Conservation (phyloP, 768 basidiomycete species). For the Mrakia blollopis region DNA sequence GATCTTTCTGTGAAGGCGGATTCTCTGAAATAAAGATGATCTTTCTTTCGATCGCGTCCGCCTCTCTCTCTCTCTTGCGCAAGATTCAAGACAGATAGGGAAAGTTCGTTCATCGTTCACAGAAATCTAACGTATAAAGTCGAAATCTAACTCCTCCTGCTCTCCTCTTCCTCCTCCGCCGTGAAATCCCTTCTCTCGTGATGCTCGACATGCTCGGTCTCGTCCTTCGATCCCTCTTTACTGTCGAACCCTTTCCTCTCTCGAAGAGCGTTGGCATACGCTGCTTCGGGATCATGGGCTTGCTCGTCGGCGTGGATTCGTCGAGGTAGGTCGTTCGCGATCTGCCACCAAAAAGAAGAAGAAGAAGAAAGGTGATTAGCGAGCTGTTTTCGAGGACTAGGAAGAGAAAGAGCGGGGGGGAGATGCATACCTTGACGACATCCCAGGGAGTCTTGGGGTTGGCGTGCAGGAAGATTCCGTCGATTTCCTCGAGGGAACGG, state of each 20-base stretch:
- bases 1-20: constrained; percentile 14
- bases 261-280: neutral
- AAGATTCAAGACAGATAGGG: too few relatives aligned
- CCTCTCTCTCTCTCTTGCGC: too few relatives aligned
- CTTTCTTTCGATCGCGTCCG: too few relatives aligned
- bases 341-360: neutral
- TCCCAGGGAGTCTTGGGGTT: constrained; percentile 27
- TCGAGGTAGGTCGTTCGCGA: neutral
- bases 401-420: neutral
- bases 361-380: neutral
- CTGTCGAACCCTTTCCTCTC: neutral
- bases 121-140: neutral
- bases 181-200: neutral
- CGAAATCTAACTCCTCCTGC: neutral
- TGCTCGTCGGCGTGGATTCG: neutral
- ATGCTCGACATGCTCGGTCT: neutral
- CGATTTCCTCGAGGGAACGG: constrained; percentile 33
- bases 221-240: neutral
- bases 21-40: neutral
- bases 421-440: constrained; percentile 1
- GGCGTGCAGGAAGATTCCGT: constrained; percentile 22
- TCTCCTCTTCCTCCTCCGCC: neutral
- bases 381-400: neutral
- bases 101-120: neutral
- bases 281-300: neutral